Evolutionary conservation across 2,329 filamentous ascomycete species (phyloP), one percentile per base, ranked within the genome.

Genomic region (Knufia fluminis): DNA sequence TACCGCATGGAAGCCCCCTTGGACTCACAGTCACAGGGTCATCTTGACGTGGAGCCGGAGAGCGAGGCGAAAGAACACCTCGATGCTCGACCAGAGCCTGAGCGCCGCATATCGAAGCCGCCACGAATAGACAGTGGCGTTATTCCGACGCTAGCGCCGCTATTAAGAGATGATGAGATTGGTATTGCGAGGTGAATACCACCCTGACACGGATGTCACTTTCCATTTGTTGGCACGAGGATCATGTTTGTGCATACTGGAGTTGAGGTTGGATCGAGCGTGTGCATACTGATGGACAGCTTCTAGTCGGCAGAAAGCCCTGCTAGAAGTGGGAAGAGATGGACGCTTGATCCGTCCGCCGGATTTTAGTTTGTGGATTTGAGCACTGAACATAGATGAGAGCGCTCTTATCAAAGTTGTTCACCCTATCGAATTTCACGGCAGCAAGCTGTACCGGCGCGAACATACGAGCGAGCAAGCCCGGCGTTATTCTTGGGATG

Each of bases 51-150:
- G 49, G 14, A 55, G 51, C 35, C 22, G 9, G 38, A 46, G 46
- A 12, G 46, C 53, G 22, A 56, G 48, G 42, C 48, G 46, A 33
- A 46, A 24, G 16, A 46, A 31, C 4, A 36, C 28, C 8, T 32
- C 7, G 50, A 54, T 43, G 50, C 45, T 28, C 49, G 52, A 10
- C n/a, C 28, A 35, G n/a, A n/a, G 19, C 28, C 28, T 12, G 28
- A 50, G 32, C 6, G 28, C 8, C 33, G 3, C 9, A 42, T 14
- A 4, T 47, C 53, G 31, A 56, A 52, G 36, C 54, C 56, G 10
- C 56, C 56, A 20, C 54, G 56, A 1, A 53, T 57, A 36, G 54
- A 43, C 12, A 58, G 56, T 42, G 56, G 56, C 42, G n/a, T 58
- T 45, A 55, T 58, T 24, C 54, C 54, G 35, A 49, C 52, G 19